A percentile compares a stretch with the other conserved stretches of the same genome.
phyloP scores from a whole-genome alignment of 2,329 filamentous ascomycete genomes.

The Fusarium liriodendri region DNA sequence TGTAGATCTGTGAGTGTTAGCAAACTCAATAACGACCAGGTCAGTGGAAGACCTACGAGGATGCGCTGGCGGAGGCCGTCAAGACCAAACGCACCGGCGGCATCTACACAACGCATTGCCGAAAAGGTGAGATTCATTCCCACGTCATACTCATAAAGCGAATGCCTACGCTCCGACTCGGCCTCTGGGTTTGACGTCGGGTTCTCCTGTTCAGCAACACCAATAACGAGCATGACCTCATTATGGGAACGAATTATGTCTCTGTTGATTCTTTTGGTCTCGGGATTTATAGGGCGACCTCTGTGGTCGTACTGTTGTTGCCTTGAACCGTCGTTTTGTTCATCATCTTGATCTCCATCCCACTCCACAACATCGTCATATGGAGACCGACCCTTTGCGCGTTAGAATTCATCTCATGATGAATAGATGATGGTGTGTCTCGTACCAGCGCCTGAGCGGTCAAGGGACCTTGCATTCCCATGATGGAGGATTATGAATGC shows the following conservation, averaged over 20 bases:
- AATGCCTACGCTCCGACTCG: constrained; percentile 56
- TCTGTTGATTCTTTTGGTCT: constrained; percentile 65
- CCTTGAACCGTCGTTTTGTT: constrained; percentile 43
- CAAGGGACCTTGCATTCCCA: constrained; percentile 67
- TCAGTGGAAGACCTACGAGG: constrained; percentile 52
- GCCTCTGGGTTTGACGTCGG: constrained; percentile 52
- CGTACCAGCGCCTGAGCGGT: constrained; percentile 68
- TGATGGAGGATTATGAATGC: constrained; percentile 43
- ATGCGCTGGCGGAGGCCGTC: constrained; percentile 65
- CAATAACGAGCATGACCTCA: constrained; percentile 72
- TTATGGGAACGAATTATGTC: constrained; percentile 71
- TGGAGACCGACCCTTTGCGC: constrained; percentile 65
- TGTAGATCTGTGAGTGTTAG: constrained; percentile 59
- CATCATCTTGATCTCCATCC: constrained; percentile 47
- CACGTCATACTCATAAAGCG: constrained; percentile 59
- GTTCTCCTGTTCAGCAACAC: constrained; percentile 69
- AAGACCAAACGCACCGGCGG: constrained; percentile 63
- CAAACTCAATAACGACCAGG: background rate
- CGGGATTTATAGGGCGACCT: constrained; percentile 66
- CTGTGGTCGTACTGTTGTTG: constrained; percentile 66
- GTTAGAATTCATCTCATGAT: constrained; percentile 2
- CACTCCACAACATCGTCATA: constrained; percentile 68
- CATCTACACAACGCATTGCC: constrained; percentile 49
- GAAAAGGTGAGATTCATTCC: constrained; percentile 54
- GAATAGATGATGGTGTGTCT: background rate